These are phyloP conservation scores for Globisporangium megalacanthum DNA, from an alignment of 352 stramenopile genomes.

Conservation along the genomic window DNA sequence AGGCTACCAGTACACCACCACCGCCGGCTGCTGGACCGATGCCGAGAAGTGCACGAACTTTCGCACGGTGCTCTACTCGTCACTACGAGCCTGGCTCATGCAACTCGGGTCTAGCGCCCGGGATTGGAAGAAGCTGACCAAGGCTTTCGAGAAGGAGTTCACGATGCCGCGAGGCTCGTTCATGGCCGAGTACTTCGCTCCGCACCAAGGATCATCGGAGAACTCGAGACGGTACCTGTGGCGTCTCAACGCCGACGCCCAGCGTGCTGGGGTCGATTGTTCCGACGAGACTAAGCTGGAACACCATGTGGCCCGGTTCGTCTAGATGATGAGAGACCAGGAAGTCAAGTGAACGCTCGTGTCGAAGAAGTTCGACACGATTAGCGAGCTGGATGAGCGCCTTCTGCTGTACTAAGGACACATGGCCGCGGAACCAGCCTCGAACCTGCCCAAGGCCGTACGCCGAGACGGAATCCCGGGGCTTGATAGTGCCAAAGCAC, in stretches of 20 bases:
- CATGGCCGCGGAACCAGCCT: too few species aligned
- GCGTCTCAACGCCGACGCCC: not conserved
- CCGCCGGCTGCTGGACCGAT: not conserved
- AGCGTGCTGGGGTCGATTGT: not conserved
- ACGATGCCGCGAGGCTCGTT: not conserved
- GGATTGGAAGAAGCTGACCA: not conserved
- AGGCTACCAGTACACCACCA: not conserved
- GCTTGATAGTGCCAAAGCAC: too few species aligned
- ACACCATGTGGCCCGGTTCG: not conserved
- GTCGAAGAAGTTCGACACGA: not conserved
- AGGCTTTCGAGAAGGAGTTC: not conserved
- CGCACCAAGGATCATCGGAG: not conserved
- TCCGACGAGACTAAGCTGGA: not conserved
- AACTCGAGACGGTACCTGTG: constrained; percentile 1
- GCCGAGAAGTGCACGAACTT: not conserved
- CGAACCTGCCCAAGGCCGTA: too few species aligned
- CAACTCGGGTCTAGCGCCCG: not conserved
- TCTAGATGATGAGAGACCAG: not conserved
- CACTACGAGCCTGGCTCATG: not conserved
- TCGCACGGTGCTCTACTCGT: not conserved
- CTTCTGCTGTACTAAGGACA: not conserved
- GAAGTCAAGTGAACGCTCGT: not conserved
- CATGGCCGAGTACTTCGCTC: not conserved
- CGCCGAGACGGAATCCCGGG: too few species aligned
- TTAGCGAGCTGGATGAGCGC: not conserved